These are phyloP conservation scores for Boletus tylopilopsis DNA, from an alignment of 768 basidiomycete genomes.

Conservation along the genomic window DNA sequence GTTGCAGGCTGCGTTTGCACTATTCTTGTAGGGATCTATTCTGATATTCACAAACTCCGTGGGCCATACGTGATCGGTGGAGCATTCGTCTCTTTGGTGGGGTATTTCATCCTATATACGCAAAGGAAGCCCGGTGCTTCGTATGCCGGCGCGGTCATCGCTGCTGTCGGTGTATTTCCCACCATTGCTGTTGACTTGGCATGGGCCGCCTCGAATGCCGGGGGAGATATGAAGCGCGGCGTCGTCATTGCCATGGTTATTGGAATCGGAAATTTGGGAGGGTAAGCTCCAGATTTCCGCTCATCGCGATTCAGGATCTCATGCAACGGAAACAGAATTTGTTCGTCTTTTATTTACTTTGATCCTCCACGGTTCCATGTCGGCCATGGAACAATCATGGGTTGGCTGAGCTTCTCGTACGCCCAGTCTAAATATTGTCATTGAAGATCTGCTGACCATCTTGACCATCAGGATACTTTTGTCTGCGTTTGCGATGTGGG, in stretches of 20 bases:
- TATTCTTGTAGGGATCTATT: conserved; percentile 38
- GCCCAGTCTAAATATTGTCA: conserved; percentile 11
- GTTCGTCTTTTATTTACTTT: conserved; percentile 41
- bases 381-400: conserved; percentile 37
- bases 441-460: conserved; percentile 25
- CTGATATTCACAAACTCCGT: conserved; percentile 40
- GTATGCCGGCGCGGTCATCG: conserved; percentile 48
- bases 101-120: conserved; percentile 47
- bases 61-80: conserved; percentile 49
- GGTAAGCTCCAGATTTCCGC: conserved; percentile 30
- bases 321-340: conserved; percentile 28
- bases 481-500: conserved; percentile 44
- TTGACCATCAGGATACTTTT: conserved; percentile 36
- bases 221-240: conserved; percentile 52
- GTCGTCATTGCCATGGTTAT: conserved; percentile 52
- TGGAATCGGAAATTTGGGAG: conserved; percentile 54
- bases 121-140: conserved; percentile 20
- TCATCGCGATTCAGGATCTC: not conserved
- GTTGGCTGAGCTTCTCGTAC: conserved; percentile 32
- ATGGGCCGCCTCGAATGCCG: conserved; percentile 54
- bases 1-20: conserved; percentile 44
- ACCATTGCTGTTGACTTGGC: conserved; percentile 46
- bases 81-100: conserved; percentile 42
- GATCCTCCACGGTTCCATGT: conserved; percentile 35
- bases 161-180: conserved; percentile 51